Conservation (phyloP, 2,329 filamentous ascomycete species). For the Trichoderma koningii region DNA sequence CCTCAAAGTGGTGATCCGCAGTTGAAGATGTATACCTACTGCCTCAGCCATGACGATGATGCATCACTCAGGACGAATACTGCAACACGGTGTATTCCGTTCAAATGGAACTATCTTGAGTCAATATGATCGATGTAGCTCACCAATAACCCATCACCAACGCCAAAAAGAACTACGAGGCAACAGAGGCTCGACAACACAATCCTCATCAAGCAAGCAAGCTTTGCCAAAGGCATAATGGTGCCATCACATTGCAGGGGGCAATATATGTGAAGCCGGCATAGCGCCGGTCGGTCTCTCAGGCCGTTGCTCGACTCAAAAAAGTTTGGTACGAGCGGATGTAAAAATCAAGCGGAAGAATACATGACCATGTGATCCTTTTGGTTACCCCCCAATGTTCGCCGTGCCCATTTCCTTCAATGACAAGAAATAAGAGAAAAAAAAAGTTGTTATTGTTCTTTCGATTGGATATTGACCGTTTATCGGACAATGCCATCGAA, state of each 20-base stretch:
- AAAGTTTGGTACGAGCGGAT: slow-evolving; percentile 53
- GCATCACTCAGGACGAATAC: too few species aligned
- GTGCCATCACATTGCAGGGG: slow-evolving; percentile 42
- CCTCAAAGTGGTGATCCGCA: too few species aligned
- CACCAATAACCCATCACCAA: too few species aligned
- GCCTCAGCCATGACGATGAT: too few species aligned
- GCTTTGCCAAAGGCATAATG: slow-evolving; percentile 16
- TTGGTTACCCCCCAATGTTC: slow-evolving; percentile 40
- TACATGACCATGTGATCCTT: slow-evolving; percentile 43
- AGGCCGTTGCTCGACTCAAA: slow-evolving; percentile 66
- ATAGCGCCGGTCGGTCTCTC: slow-evolving; percentile 71
- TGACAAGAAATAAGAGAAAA: slow-evolving; percentile 33
- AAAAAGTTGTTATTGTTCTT: slow-evolving; percentile 30
- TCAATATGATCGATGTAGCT: too few species aligned
- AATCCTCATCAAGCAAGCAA: slow-evolving; percentile 1
- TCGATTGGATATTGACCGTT: slow-evolving; percentile 45
- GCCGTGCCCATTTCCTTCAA: slow-evolving; percentile 45
- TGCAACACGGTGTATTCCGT: too few species aligned
- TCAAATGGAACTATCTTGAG: too few species aligned
- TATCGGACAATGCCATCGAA: slow-evolving; percentile 99
- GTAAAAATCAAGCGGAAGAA: slow-evolving; percentile 48
- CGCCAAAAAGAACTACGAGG: background rate
- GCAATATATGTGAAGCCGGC: slow-evolving; percentile 59
- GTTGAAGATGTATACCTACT: too few species aligned
- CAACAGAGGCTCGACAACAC: background rate